Percentiles rank a stretch among this genome's conserved stretches.
Evolutionary conservation across 306 rosid species (phyloP).

Genomic region (Mucuna pruriens): DNA sequence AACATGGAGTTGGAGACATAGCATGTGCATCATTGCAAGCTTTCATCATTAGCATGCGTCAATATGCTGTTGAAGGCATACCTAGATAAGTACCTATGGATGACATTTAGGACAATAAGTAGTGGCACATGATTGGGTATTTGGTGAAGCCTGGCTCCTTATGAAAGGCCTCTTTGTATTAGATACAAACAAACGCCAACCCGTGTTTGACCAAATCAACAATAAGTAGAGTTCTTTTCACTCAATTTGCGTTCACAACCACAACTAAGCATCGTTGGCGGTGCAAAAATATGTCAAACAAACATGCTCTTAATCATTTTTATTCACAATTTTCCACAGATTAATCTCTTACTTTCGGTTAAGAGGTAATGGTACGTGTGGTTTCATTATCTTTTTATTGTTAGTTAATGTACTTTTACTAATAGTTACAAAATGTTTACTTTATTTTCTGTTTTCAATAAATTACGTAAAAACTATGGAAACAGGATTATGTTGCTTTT

Average conservation of each 20-base stretch:
- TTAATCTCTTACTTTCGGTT: no score
- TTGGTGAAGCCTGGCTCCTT: conserved; percentile 11
- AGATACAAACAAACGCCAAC: neutral
- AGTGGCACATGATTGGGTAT: conserved; percentile 33
- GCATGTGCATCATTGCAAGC: conserved; percentile 41
- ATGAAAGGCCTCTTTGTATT: neutral
- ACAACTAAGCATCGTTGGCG: neutral
- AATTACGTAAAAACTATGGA: neutral
- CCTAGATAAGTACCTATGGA: conserved; percentile 33
- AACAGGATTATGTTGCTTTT: neutral
- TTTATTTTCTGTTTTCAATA: neutral
- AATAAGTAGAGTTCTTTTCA: neutral
- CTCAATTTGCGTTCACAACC: neutral
- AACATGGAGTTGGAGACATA: conserved; percentile 42
- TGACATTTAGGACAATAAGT: conserved; percentile 37
- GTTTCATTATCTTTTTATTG: neutral
- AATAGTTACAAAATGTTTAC: neutral
- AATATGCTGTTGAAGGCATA: conserved; percentile 30
- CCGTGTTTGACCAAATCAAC: neutral
- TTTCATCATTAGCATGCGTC: conserved; percentile 43
- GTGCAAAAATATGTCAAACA: neutral
- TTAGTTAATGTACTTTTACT: no score
- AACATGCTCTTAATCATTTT: neutral
- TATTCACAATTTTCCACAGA: no score
- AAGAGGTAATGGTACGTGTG: neutral